Base-by-base conservation (phyloP, 2,329 filamentous ascomycete species). In the Orbilia blumenaviensis region DNA sequence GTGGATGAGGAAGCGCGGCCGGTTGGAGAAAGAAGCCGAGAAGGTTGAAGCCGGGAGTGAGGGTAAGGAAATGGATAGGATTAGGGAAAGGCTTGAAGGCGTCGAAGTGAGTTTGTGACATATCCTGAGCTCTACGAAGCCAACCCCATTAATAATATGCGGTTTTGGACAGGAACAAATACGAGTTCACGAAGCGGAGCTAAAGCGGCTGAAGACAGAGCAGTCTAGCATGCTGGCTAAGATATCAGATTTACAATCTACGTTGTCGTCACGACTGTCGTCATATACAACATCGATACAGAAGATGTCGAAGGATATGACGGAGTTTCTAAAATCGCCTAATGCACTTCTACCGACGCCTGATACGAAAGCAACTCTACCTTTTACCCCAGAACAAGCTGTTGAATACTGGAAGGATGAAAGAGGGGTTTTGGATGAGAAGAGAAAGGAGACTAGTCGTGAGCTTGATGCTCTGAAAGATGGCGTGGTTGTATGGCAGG, bases 381-480 rank as follows among this genome's bases (percentile, higher is more conserved):
- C 73, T 2, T 71, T 77, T 21, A 77, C 73, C 3, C 73, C 73
- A 1, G 73, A 77, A 14, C 66, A 69, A 52, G 73, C 73, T 6
- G 27, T 71, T 14, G 86, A 89, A 10, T 91, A 91, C 86, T 93
- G 90, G 88, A 85, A 87, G 66, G 86, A 86, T 5, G 90, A 93
- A 78, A 84, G 89, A 1, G 83, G 83, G 0, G 82, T 87, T 0
- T 83, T 91, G 1, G 84, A 89, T 60, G 83, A 84, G 44, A 87
- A 87, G 71, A 88, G 87, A 77, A 81, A 83, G 7, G 85, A 86
- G 18, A 87, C 91, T 0, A 86, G 89, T 29, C 85, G 85, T 46
- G 91, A 94, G 77, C 86, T 86, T n/a, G 82, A 84, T 3, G 91
- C 91, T 0, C 84, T 94, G 9, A 87, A 91, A 25, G 88, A 91